Conservation (phyloP, 208 protist genomes). For the Trypanosoma melophagium region DNA sequence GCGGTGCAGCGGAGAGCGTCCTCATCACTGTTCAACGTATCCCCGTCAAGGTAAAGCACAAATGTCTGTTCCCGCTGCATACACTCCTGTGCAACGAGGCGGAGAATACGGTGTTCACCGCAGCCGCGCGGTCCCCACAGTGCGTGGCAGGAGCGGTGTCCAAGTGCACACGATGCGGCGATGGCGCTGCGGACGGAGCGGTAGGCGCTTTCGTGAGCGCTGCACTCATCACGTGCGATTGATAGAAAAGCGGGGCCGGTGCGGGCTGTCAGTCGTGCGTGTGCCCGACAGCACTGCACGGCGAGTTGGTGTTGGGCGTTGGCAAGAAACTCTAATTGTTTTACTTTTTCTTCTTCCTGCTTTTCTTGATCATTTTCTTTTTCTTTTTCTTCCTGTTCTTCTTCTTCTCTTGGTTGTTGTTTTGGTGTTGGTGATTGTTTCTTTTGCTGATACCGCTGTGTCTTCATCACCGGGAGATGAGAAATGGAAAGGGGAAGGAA, state of each 20-base stretch:
- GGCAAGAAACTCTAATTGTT: conserved; percentile 34
- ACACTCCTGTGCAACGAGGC: conserved; percentile 64
- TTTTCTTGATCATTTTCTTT: too few species aligned
- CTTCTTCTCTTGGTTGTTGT: too few species aligned
- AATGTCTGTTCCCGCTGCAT: conserved; percentile 43
- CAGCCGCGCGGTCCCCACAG: conserved; percentile 74
- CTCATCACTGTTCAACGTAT: conserved; percentile 61
- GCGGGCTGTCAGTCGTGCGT: conserved; percentile 31
- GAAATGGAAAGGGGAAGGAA: too few species aligned
- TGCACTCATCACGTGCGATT: conserved; percentile 26
- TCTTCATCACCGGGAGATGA: too few species aligned
- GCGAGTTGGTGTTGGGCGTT: conserved; percentile 33
- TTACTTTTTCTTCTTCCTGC: background rate
- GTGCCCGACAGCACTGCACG: conserved; percentile 31
- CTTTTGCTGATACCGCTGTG: too few species aligned
- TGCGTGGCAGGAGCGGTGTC: conserved; percentile 75
- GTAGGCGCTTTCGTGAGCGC: conserved; percentile 53
- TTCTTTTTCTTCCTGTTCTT: too few species aligned
- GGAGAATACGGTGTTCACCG: conserved; percentile 73
- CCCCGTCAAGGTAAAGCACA: conserved; percentile 69
- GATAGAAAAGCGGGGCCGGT: conserved; percentile 31
- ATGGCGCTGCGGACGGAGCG: conserved; percentile 69
- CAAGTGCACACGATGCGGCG: conserved; percentile 64
- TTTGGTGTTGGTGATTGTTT: too few species aligned
- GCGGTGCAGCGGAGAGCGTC: conserved; percentile 62